These are phyloP conservation scores for Globisporangium iwayamae DNA, from an alignment of 352 stramenopile genomes.

Conservation along the genomic window DNA sequence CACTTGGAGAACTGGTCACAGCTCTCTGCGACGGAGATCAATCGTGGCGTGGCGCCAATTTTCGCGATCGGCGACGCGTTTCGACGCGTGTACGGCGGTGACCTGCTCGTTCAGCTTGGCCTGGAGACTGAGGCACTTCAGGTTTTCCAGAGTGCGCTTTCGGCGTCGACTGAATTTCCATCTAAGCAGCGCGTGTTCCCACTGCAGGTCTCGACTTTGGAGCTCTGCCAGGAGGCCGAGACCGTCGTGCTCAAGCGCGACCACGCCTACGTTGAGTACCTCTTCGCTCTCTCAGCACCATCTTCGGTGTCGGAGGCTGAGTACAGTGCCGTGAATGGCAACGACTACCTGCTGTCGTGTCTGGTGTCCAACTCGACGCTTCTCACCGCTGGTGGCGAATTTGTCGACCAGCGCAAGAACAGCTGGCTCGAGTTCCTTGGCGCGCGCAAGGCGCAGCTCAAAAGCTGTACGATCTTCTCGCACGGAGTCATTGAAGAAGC, in stretches of 20 bases:
- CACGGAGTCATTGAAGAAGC: slow-evolving; percentile 38
- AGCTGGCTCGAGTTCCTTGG: slow-evolving; percentile 36
- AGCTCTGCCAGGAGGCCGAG: slow-evolving; percentile 58
- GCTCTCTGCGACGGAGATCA: slow-evolving; percentile 58
- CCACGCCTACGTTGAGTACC: slow-evolving; percentile 57
- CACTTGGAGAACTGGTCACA: slow-evolving; percentile 79
- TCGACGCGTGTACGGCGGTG: slow-evolving; percentile 58
- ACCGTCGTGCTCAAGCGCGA: slow-evolving; percentile 53
- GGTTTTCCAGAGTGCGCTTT: slow-evolving; percentile 36
- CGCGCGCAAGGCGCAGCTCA: slow-evolving; percentile 18
- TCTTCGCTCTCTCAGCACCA: slow-evolving; percentile 26
- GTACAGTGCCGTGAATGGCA: background rate
- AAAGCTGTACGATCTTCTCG: slow-evolving; percentile 18
- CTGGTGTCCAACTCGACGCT: slow-evolving; percentile 21
- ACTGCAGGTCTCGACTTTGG: slow-evolving; percentile 36
- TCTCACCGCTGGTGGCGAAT: background rate
- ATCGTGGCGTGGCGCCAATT: slow-evolving; percentile 42
- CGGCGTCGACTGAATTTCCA: slow-evolving; percentile 15
- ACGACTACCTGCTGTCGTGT: slow-evolving; percentile 30
- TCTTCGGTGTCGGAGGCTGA: background rate
- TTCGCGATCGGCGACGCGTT: slow-evolving; percentile 55
- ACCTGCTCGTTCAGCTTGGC: slow-evolving; percentile 37
- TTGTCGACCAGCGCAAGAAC: slow-evolving; percentile 2
- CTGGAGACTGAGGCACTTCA: slow-evolving; percentile 34
- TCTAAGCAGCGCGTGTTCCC: slow-evolving; percentile 38